Evolutionary conservation across 73 alveolate species (phyloP), one percentile per base, ranked within the genome.

Genomic region (Uronychia binucleata): DNA sequence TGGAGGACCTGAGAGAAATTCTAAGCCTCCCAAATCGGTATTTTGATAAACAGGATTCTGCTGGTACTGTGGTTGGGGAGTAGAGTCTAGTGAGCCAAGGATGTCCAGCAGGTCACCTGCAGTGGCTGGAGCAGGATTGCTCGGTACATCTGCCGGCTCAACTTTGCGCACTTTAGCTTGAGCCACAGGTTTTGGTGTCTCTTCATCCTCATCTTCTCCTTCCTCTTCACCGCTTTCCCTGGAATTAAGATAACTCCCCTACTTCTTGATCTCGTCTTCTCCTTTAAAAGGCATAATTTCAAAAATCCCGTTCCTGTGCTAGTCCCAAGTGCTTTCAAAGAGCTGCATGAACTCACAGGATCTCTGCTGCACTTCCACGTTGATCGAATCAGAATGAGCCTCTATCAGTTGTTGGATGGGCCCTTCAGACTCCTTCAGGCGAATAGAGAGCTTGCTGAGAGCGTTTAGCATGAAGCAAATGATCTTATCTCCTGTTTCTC

Each of bases 341-440:
- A 93, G 74, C 34, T 89, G 77, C 78, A 90, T 1, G 80, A 77
- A 93, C 85, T 93, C 97, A 60, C 97, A 93, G 26, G 97, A 95
- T 82, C 97, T 79, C 79, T 93, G 93, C 83, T 93, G 94, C 1
- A 93, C 79, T 76, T 93, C 97, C 14, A 93, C 86, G 35, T 81
- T 86, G 82, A 82, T 77, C 79, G 74, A 74, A 1, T 35, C 85
- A 11, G 92, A 33, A 30, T 78, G 79, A 0, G 46, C 28, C 57
- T 77, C 81, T 29, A 86, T 81, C 30, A 90, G 46, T 29, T 80
- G 90, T 67, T 75, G 25, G 0, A 90, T 84, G 34, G 34, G 77
- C 1, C 75, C 58, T 35, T 82, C 59, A 34, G 58, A 33, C 13
- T 81, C 74, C 46, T 88, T 82, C 57, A 90, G 33, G 34, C 96